Evolutionary conservation across 1,139 yeast species (phyloP).

Genomic region (Maudiozyma humilis): DNA sequence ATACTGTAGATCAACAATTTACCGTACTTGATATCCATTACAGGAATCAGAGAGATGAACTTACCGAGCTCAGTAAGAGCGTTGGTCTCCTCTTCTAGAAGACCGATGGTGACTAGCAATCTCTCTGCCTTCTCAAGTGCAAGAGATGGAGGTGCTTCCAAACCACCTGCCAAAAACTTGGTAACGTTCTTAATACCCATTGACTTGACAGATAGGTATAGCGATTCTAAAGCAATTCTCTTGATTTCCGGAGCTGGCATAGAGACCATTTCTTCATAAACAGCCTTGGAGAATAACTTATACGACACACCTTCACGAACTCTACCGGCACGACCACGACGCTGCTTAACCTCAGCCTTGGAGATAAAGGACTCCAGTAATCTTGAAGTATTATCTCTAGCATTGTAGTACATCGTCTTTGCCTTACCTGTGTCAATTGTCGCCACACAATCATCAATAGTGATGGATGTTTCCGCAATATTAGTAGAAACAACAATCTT

Average conservation of each 20-base stretch:
- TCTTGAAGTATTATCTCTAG: constrained; percentile 57
- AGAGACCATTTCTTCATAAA: constrained; percentile 51
- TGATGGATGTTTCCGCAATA: constrained; percentile 80
- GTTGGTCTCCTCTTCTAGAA: constrained; percentile 44
- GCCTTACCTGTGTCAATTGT: constrained; percentile 86
- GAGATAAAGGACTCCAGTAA: constrained; percentile 83
- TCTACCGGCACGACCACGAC: constrained; percentile 99
- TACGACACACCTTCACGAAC: constrained; percentile 75
- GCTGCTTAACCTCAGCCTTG: constrained; percentile 80
- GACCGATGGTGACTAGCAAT: constrained; percentile 63
- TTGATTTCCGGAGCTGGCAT: constrained; percentile 86
- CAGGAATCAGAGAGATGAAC: constrained; percentile 71
- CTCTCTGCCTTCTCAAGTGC: constrained; percentile 57
- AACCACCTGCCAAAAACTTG: constrained; percentile 60
- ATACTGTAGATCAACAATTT: constrained; percentile 73
- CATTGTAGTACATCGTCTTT: constrained; percentile 65
- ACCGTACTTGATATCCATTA: constrained; percentile 75
- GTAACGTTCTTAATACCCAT: constrained; percentile 76
- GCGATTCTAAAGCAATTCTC: constrained; percentile 72
- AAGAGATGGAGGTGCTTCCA: constrained; percentile 64
- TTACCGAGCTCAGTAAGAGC: constrained; percentile 69
- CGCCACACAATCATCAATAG: constrained; percentile 89
- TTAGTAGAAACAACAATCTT: constrained; percentile 88
- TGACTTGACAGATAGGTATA: constrained; percentile 75
- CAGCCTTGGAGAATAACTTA: constrained; percentile 62